phyloP scores from a whole-genome alignment of 176 grass and related monocot species.

The Eleusine indica region DNA sequence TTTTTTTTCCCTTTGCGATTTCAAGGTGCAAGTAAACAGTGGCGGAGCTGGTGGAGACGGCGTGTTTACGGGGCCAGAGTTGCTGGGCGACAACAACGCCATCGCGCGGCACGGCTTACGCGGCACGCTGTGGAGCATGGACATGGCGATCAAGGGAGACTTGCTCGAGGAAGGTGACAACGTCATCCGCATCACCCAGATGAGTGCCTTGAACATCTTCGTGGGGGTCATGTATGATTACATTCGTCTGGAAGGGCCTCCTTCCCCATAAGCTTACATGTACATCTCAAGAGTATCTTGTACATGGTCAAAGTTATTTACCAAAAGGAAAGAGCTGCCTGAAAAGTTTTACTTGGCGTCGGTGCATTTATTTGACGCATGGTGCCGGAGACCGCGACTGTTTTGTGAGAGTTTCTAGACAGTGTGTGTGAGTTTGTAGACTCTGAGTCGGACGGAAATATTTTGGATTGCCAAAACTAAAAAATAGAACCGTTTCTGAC shows the following conservation, averaged over 20 bases:
- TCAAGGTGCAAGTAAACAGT: background rate
- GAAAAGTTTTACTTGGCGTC: no score
- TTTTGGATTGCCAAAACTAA: no score
- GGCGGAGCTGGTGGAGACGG: background rate
- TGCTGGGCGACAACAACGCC: conserved; percentile 56
- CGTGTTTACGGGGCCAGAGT: conserved; percentile 39
- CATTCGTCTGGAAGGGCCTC: conserved; percentile 52
- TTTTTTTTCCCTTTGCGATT: background rate
- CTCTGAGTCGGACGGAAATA: no score
- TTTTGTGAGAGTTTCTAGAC: no score
- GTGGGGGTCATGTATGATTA: conserved; percentile 70
- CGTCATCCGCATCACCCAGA: conserved; percentile 47
- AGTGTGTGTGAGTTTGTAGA: no score
- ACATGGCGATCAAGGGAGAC: conserved; percentile 36
- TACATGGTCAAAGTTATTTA: no score
- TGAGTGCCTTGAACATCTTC: conserved; percentile 22
- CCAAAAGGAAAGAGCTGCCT: no score
- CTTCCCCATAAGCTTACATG: no score
- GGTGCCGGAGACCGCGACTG: no score
- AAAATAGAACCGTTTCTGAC: no score
- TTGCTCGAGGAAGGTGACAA: conserved; percentile 51
- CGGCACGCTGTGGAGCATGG: conserved; percentile 47
- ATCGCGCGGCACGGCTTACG: conserved; percentile 63
- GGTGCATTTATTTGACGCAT: no score
- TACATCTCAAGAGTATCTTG: no score